phyloP scores from a whole-genome alignment of 306 rosid genomes.

The Trichosanthes truncata region DNA sequence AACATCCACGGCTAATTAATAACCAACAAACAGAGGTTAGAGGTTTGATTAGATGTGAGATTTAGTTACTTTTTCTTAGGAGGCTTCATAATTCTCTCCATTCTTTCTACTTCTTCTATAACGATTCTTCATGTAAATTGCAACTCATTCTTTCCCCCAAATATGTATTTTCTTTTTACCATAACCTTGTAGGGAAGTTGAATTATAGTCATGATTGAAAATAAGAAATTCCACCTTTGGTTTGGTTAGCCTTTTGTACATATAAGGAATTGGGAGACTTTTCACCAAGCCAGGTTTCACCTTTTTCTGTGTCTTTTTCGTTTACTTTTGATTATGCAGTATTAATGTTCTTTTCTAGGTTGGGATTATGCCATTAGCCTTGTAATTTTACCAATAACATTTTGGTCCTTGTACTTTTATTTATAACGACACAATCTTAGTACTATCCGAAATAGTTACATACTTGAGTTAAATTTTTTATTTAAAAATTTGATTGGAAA shows the following conservation, averaged over 20 bases:
- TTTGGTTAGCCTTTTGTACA: background rate
- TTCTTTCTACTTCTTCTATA: conserved; percentile 35
- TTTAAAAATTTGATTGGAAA: too few relatives aligned
- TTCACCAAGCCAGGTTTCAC: background rate
- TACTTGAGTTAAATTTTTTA: background rate
- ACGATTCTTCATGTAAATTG: conserved; percentile 56
- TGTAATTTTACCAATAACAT: background rate
- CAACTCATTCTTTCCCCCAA: conserved; percentile 19
- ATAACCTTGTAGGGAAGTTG: conserved; percentile 27
- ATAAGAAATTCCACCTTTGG: conserved; percentile 17
- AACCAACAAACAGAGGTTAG: background rate
- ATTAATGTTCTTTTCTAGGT: background rate
- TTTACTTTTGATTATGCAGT: background rate
- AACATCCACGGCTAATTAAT: conserved; percentile 59
- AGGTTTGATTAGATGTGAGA: background rate
- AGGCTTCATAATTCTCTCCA: conserved; percentile 19
- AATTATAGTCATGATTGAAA: conserved; percentile 32
- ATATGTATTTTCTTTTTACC: conserved; percentile 14
- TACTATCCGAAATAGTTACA: background rate
- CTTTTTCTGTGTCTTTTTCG: background rate
- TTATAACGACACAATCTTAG: background rate
- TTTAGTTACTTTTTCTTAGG: conserved; percentile 10
- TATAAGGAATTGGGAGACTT: background rate
- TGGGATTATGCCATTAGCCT: background rate
- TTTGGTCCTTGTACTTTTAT: background rate